Conservation (phyloP, 148 eudicot species). For the Rhododendron simsii region DNA sequence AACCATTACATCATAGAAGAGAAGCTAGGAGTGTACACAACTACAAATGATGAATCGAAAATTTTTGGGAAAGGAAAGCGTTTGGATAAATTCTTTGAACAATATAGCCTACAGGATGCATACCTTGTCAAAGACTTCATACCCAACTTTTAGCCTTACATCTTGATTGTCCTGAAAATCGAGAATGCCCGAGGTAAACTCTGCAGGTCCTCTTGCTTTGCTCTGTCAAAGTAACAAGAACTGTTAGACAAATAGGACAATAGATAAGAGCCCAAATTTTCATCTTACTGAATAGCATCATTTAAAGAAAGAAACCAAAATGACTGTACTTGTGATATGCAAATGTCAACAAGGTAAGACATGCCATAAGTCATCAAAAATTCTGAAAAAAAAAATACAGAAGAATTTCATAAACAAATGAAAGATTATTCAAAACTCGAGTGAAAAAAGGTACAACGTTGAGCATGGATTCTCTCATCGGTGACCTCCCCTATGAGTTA, state of each 20-base stretch:
- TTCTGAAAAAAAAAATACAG: background rate
- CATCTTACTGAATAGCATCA: background rate
- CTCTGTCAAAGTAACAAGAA: slow-evolving; percentile 32
- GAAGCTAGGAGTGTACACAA: background rate
- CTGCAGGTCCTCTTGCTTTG: slow-evolving; percentile 59
- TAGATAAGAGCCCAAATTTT: background rate
- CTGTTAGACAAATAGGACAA: background rate
- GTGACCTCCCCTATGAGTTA: background rate
- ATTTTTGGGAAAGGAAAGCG: background rate
- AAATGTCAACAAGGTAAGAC: background rate
- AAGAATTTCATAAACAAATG: background rate
- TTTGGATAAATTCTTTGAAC: background rate
- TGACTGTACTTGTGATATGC: background rate
- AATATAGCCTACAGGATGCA: background rate
- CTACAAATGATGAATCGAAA: background rate
- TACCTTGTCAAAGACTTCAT: slow-evolving; percentile 74
- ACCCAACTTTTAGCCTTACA: slow-evolving; percentile 81
- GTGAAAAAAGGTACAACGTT: background rate
- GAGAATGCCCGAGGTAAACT: slow-evolving; percentile 59
- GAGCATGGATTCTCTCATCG: background rate
- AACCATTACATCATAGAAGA: background rate
- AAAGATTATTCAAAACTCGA: background rate
- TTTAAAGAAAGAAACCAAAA: background rate
- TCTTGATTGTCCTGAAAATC: slow-evolving; percentile 84
- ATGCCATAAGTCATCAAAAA: background rate